Percentiles rank a stretch among this genome's conserved stretches.
These are phyloP conservation scores for Theobroma grandiflorum DNA, from an alignment of 441 rosid genomes.

Conservation along the genomic window DNA sequence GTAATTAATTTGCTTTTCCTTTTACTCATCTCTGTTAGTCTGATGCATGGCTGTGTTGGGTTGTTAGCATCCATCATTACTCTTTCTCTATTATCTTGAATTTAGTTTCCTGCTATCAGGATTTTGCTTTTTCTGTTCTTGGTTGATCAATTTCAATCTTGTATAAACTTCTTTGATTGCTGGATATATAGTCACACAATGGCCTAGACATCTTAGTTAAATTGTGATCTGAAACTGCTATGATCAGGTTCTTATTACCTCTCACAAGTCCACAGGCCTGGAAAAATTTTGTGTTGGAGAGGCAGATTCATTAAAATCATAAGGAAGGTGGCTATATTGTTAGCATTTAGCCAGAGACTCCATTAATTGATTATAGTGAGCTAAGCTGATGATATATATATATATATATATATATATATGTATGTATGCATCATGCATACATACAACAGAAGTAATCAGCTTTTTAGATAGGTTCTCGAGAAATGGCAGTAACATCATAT, in stretches of 20 bases:
- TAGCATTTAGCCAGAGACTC: background rate
- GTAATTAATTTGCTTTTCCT: background rate
- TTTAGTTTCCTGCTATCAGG: background rate
- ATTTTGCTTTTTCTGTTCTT: no score
- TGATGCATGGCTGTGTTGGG: background rate
- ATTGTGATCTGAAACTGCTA: background rate
- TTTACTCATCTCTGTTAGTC: background rate
- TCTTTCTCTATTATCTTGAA: background rate
- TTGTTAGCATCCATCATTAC: background rate
- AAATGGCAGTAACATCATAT: background rate
- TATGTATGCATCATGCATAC: no score
- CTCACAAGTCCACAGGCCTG: background rate
- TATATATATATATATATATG: no score
- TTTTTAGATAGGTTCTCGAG: background rate
- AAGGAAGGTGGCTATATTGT: background rate
- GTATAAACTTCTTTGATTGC: no score
- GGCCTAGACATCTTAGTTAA: background rate
- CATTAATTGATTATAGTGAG: no score
- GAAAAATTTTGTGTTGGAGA: background rate
- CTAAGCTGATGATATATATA: no score
- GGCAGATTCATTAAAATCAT: background rate
- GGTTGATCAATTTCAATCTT: no score
- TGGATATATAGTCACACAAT: no score
- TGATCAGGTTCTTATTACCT: background rate
- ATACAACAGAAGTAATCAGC: no score